Evolutionary conservation across 768 basidiomycete species (phyloP).

Genomic region (Paxillus involutus): DNA sequence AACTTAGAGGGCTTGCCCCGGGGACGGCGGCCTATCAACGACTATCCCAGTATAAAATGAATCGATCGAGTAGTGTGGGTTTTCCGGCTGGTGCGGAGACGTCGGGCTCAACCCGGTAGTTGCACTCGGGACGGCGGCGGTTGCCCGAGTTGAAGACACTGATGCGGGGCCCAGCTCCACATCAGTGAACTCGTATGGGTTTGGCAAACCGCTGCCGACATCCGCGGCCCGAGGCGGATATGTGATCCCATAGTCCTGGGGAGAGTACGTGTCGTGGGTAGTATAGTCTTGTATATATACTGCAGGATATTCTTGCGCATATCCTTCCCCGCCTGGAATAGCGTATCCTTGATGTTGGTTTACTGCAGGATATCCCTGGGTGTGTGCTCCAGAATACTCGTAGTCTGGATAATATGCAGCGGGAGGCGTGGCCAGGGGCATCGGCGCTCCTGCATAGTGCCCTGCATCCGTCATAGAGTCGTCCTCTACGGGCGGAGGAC

Average conservation of each 20-base stretch:
- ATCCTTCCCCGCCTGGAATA: background rate
- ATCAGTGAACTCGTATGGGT: slow-evolving; percentile 10
- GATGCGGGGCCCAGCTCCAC: slow-evolving; percentile 11
- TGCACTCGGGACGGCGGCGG: slow-evolving; percentile 1
- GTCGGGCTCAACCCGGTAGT: slow-evolving; percentile 2
- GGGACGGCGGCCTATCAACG: slow-evolving; percentile 1
- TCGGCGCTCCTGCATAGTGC: slow-evolving; percentile 21
- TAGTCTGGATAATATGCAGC: slow-evolving; percentile 24
- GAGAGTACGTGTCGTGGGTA: slow-evolving; percentile 24
- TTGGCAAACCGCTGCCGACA: slow-evolving; percentile 9
- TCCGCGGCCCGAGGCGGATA: slow-evolving; percentile 24
- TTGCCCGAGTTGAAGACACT: background rate
- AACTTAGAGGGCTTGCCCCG: slow-evolving; percentile 19
- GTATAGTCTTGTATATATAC: slow-evolving; percentile 14
- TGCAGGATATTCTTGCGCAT: slow-evolving; percentile 1
- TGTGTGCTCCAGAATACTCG: slow-evolving; percentile 8
- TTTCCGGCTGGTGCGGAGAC: slow-evolving; percentile 7
- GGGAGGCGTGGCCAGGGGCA: slow-evolving; percentile 15
- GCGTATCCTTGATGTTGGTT: slow-evolving; percentile 2
- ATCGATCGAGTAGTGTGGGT: slow-evolving; percentile 24
- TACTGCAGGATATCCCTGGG: slow-evolving; percentile 5
- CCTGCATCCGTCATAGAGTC: slow-evolving; percentile 18
- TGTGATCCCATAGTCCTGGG: slow-evolving; percentile 19
- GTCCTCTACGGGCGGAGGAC: slow-evolving; percentile 12
- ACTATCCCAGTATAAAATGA: slow-evolving; percentile 28